Evolutionary conservation across 805 yeast genomes (phyloP).

Genomic region (Yarrowia osloensis): DNA sequence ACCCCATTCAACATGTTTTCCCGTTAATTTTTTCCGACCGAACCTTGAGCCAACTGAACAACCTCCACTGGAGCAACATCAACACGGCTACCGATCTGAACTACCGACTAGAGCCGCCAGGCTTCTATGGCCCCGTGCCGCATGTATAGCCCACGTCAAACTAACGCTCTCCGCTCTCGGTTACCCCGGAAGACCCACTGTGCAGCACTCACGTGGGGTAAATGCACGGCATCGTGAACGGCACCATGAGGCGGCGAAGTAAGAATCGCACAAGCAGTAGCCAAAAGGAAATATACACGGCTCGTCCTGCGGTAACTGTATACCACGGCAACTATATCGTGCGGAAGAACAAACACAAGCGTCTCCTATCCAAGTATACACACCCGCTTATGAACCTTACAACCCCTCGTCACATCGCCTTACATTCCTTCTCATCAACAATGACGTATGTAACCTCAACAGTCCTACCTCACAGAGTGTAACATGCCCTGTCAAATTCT

Average conservation of each 20-base stretch:
- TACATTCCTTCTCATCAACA: background rate
- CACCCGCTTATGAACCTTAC: background rate
- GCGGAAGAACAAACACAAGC: too few relatives aligned
- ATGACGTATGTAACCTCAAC: background rate
- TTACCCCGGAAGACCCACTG: background rate
- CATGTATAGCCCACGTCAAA: background rate
- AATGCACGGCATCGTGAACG: slow-evolving; percentile 6
- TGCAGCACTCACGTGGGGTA: slow-evolving; percentile 5
- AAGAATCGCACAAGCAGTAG: background rate
- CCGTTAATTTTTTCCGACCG: background rate
- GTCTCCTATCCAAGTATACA: too few relatives aligned
- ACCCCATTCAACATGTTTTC: background rate
- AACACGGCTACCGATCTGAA: slow-evolving; percentile 1
- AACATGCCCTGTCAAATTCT: background rate
- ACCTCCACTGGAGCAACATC: background rate
- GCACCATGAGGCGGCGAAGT: background rate
- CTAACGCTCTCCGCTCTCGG: background rate
- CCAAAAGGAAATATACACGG: background rate
- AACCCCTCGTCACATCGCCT: background rate
- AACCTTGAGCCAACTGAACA: background rate
- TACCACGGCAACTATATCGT: background rate
- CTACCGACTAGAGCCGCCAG: background rate
- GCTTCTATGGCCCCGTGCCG: background rate
- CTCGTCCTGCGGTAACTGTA: background rate
- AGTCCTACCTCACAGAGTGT: background rate